These are phyloP conservation scores for Mycosphaerella arachidis DNA, from an alignment of 2,329 filamentous ascomycete genomes.

Conservation along the genomic window DNA sequence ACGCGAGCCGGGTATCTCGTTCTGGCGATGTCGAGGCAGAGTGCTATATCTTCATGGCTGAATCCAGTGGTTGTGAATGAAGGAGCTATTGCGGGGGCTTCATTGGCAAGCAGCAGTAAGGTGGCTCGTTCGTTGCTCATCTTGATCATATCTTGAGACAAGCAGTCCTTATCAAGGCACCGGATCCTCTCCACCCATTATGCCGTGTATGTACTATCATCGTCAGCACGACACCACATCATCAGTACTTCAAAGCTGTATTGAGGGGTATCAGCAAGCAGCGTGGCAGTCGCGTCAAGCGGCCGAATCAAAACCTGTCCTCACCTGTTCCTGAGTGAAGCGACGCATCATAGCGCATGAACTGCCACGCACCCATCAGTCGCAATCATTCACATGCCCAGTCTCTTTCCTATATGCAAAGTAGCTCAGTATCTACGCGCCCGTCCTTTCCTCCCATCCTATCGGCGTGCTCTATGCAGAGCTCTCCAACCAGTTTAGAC, in stretches of 20 bases:
- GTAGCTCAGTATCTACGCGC: background rate
- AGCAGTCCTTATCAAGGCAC: background rate
- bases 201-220: background rate
- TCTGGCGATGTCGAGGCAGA: background rate
- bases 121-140: background rate
- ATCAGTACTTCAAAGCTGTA: background rate
- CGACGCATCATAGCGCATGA: background rate
- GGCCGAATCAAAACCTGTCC: background rate
- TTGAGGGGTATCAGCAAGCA: background rate
- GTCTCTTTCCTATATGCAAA: conserved; percentile 1
- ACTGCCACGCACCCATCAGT: background rate
- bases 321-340: background rate
- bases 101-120: conserved; percentile 2
- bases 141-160: background rate
- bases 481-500: background rate
- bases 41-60: background rate
- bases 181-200: background rate
- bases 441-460: background rate
- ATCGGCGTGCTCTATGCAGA: background rate
- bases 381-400: background rate
- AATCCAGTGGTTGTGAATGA: background rate
- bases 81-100: background rate
- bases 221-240: background rate
- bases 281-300: background rate
- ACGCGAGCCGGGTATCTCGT: background rate